A percentile compares a stretch with the other conserved stretches of the same genome.
These are phyloP conservation scores for Ophiostoma ips DNA, from an alignment of 2,329 filamentous ascomycete genomes.

Conservation along the genomic window DNA sequence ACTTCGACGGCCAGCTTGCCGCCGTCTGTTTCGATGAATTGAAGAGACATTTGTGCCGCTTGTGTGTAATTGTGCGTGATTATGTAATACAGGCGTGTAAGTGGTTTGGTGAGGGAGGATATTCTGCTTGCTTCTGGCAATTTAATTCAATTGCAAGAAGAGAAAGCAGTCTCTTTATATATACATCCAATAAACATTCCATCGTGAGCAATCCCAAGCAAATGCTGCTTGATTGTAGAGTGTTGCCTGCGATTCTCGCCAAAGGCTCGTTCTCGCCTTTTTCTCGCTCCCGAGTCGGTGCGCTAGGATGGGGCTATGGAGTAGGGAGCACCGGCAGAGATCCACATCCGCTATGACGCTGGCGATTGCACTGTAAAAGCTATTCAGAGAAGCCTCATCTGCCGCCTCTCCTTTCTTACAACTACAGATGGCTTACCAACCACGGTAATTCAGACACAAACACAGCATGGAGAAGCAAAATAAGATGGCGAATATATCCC, in stretches of 20 bases:
- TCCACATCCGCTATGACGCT: too few species aligned
- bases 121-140: not conserved
- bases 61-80: not conserved
- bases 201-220: too few species aligned
- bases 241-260: not conserved
- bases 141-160: not conserved
- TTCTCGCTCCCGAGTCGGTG: constrained; percentile 9
- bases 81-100: not conserved
- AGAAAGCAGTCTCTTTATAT: not conserved
- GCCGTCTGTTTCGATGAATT: constrained; percentile 2
- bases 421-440: too few species aligned
- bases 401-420: too few species aligned
- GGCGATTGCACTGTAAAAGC: too few species aligned
- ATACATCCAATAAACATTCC: not conserved
- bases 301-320: not conserved
- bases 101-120: not conserved
- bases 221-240: not conserved
- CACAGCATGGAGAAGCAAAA: not conserved
- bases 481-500: not conserved
- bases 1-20: constrained; percentile 14
- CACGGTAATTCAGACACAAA: too few species aligned
- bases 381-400: too few species aligned
- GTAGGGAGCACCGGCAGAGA: not conserved
- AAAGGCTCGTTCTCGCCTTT: constrained; percentile 3
- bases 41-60: constrained; percentile 1